phyloP scores from a whole-genome alignment of 257 asterid species.

The Verbascum thapsus region DNA sequence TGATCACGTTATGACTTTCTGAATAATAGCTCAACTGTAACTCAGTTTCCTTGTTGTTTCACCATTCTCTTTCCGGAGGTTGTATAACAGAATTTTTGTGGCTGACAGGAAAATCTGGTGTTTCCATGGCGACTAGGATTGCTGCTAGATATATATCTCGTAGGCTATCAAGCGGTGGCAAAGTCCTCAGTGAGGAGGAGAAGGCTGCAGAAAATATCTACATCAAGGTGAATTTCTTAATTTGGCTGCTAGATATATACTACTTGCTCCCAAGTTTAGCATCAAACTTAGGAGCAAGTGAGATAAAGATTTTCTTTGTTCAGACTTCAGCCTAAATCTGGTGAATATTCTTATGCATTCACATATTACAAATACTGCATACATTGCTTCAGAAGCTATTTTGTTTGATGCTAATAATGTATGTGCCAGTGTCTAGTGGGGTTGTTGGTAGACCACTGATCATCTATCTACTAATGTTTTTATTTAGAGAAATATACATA shows the following conservation, averaged over 20 bases:
- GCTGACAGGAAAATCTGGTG: slow-evolving; percentile 40
- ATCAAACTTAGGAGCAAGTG: not conserved
- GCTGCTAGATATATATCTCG: slow-evolving; percentile 72
- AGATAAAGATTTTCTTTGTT: not conserved
- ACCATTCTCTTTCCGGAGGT: no score
- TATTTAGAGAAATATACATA: no score
- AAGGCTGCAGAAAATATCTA: slow-evolving; percentile 97
- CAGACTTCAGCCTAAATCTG: slow-evolving; percentile 9
- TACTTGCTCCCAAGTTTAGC: not conserved
- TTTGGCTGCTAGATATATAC: slow-evolving; percentile 6
- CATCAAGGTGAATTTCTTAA: slow-evolving; percentile 63
- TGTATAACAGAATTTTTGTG: slow-evolving; percentile 2
- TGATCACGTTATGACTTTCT: no score
- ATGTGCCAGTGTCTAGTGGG: no score
- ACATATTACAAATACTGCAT: slow-evolving; percentile 4
- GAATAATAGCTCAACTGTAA: no score
- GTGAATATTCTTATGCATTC: not conserved
- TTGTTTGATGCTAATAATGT: slow-evolving; percentile 10
- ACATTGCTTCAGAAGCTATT: slow-evolving; percentile 2
- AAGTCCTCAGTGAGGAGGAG: slow-evolving; percentile 86
- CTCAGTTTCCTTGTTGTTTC: no score
- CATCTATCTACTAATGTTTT: no score
- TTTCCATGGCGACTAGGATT: slow-evolving; percentile 69
- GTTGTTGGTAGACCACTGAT: no score
- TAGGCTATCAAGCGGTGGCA: slow-evolving; percentile 79